Conservation (phyloP, 768 basidiomycete genomes). For the Gymnopilus junonius region DNA sequence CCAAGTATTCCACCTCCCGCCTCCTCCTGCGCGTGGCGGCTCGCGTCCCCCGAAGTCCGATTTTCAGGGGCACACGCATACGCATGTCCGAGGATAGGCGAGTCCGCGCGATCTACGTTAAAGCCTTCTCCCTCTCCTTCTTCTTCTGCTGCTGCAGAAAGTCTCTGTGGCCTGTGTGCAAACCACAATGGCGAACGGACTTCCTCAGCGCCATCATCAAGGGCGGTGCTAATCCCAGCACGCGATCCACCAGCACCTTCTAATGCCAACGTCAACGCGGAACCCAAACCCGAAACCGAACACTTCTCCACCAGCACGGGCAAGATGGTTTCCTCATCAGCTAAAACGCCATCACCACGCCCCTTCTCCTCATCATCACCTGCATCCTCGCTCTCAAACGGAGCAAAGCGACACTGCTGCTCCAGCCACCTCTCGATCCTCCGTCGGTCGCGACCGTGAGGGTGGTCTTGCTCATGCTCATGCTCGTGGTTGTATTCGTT, state of each 20-base stretch:
- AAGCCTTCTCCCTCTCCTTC: background rate
- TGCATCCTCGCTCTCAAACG: background rate
- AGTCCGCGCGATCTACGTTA: slow-evolving; percentile 10
- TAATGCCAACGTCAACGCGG: background rate
- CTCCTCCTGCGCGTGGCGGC: background rate
- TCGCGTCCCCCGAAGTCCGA: background rate
- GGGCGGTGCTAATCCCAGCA: background rate
- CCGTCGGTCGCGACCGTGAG: background rate
- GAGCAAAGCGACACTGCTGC: slow-evolving; percentile 11
- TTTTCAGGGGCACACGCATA: background rate
- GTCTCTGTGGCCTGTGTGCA: too few species aligned
- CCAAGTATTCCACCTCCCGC: background rate
- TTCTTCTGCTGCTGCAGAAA: background rate
- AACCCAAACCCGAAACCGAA: background rate
- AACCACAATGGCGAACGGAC: background rate
- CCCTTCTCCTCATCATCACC: background rate
- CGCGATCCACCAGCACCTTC: background rate
- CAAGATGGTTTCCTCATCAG: background rate
- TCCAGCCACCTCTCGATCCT: slow-evolving; percentile 12
- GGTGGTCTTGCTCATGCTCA: background rate
- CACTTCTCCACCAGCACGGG: background rate
- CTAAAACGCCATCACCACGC: background rate
- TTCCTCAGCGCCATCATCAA: background rate
- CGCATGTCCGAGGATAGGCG: slow-evolving; percentile 6
- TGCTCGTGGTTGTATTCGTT: background rate